Evolutionary conservation across 2,329 filamentous ascomycete species (phyloP).

Genomic region (Coniochaeta ligniaria): DNA sequence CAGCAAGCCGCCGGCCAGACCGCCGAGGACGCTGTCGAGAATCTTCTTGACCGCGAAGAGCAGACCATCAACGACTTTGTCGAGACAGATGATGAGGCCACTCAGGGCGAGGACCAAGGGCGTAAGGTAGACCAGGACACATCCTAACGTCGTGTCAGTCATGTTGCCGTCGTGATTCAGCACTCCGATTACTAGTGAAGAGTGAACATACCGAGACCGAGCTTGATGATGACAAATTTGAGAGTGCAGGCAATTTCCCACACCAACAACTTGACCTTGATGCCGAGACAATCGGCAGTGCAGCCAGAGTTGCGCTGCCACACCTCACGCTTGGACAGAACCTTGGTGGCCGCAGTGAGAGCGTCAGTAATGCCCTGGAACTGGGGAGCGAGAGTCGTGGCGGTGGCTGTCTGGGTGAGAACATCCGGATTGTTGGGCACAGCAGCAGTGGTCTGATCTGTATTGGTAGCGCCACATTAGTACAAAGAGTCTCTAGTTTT

Average conservation of each 20-base stretch:
- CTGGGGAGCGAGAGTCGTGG: constrained; percentile 13
- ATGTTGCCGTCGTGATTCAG: not conserved
- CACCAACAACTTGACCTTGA: constrained; percentile 15
- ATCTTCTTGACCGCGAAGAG: constrained; percentile 15
- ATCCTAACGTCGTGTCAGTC: constrained; percentile 7
- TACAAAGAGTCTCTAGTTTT: not conserved
- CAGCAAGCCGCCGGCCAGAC: constrained; percentile 11
- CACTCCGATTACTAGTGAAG: not conserved
- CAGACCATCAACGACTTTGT: constrained; percentile 16
- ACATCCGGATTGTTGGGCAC: constrained; percentile 13
- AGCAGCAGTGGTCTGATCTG: constrained; percentile 15
- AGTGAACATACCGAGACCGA: constrained; percentile 16
- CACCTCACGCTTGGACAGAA: constrained; percentile 13
- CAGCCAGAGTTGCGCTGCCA: constrained; percentile 5
- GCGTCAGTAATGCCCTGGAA: constrained; percentile 17
- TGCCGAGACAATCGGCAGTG: constrained; percentile 11
- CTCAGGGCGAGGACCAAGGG: constrained; percentile 17
- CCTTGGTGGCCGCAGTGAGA: constrained; percentile 13
- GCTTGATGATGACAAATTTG: constrained; percentile 17
- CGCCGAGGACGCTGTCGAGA: constrained; percentile 11
- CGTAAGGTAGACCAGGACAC: constrained; percentile 12
- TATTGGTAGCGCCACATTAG: not conserved
- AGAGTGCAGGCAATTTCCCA: constrained; percentile 17
- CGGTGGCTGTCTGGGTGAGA: constrained; percentile 12
- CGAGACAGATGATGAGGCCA: constrained; percentile 14